Conservation (phyloP, 352 stramenopile genomes). For the Phytophthora europaea region DNA sequence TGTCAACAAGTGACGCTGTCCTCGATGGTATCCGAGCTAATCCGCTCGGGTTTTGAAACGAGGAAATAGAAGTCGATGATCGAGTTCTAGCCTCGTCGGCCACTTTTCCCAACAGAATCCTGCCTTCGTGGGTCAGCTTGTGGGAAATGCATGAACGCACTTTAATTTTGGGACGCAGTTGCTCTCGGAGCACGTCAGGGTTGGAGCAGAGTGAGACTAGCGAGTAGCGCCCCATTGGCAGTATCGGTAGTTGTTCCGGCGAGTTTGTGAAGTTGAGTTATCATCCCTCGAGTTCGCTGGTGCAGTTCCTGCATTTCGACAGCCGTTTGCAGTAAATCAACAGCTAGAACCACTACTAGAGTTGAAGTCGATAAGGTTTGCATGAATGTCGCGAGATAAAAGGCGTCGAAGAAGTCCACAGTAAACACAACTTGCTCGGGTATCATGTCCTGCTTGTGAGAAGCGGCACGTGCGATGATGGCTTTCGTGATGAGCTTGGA, state of each 20-base stretch:
- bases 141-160: background rate
- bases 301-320: background rate
- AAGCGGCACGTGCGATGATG: background rate
- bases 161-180: background rate
- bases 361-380: conserved; percentile 1
- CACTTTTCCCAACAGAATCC: background rate
- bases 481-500: conserved; percentile 15
- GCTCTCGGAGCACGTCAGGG: background rate
- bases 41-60: background rate
- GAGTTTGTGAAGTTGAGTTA: background rate
- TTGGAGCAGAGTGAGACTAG: background rate
- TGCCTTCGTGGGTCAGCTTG: background rate
- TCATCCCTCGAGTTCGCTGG: background rate
- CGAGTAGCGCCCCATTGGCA: background rate
- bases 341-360: background rate
- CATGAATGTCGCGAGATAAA: conserved; percentile 26
- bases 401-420: conserved; percentile 29
- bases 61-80: background rate
- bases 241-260: background rate
- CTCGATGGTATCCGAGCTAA: background rate
- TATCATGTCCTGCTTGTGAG: conserved; percentile 21
- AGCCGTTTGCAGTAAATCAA: conserved; percentile 1
- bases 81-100: background rate
- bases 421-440: conserved; percentile 23
- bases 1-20: background rate